These are phyloP conservation scores for Yamadazyma diddensiae DNA, from an alignment of 1,139 yeast genomes.

Conservation along the genomic window DNA sequence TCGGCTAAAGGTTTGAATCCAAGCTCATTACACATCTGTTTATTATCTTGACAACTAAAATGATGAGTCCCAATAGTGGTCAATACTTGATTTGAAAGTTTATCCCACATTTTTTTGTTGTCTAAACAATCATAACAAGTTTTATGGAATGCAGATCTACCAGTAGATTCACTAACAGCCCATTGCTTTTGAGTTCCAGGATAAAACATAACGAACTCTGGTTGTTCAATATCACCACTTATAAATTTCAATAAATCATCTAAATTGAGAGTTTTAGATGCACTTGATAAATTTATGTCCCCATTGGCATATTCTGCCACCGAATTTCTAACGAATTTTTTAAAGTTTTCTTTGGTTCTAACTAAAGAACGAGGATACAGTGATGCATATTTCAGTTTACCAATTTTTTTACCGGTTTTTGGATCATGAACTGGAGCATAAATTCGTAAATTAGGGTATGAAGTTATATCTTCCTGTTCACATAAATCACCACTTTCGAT, in stretches of 20 bases:
- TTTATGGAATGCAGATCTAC: slow-evolving; percentile 31
- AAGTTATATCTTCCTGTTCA: slow-evolving; percentile 51
- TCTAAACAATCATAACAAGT: slow-evolving; percentile 50
- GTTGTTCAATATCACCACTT: slow-evolving; percentile 46
- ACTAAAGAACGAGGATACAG: slow-evolving; percentile 46
- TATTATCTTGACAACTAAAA: slow-evolving; percentile 53
- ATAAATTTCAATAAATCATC: slow-evolving; percentile 38
- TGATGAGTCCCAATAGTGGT: slow-evolving; percentile 50
- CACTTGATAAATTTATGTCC: slow-evolving; percentile 34
- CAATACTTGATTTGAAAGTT: slow-evolving; percentile 47
- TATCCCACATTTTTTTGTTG: slow-evolving; percentile 55
- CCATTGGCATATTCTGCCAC: slow-evolving; percentile 46
- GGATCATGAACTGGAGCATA: slow-evolving; percentile 49
- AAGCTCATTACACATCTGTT: slow-evolving; percentile 48
- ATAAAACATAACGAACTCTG: slow-evolving; percentile 62
- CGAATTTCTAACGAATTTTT: slow-evolving; percentile 51
- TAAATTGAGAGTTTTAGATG: slow-evolving; percentile 28
- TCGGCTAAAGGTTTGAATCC: slow-evolving; percentile 34
- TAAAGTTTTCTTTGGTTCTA: slow-evolving; percentile 48
- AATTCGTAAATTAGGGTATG: slow-evolving; percentile 58
- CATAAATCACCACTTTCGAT: slow-evolving; percentile 72
- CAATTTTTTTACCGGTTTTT: slow-evolving; percentile 25
- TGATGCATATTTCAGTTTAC: slow-evolving; percentile 36
- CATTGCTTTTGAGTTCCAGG: slow-evolving; percentile 50
- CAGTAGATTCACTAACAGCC: slow-evolving; percentile 33